Conservation (phyloP, 2,329 filamentous ascomycete species). For the Diaporthe ampelina region DNA sequence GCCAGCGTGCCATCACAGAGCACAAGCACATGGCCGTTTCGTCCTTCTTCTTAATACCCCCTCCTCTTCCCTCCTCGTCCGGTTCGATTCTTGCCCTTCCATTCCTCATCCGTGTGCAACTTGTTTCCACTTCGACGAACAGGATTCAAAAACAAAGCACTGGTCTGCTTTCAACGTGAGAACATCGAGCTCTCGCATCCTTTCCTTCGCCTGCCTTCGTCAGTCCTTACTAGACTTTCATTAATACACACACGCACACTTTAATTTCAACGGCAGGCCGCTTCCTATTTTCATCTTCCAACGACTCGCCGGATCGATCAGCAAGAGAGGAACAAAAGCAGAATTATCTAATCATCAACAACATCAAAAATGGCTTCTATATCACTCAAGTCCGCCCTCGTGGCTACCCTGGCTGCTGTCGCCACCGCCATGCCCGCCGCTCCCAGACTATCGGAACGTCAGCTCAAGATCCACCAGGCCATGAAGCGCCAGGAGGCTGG, state of each 20-base stretch:
- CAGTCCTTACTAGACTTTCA: conserved; percentile 44
- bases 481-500: conserved; percentile 66
- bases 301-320: conserved; percentile 43
- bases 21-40: conserved; percentile 36
- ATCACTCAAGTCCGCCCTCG: conserved; percentile 57
- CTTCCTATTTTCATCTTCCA: conserved; percentile 51
- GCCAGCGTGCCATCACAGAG: neutral
- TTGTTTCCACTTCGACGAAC: conserved; percentile 48
- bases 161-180: conserved; percentile 62
- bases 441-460: conserved; percentile 58
- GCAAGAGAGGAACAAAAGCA: conserved; percentile 43
- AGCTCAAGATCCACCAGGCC: conserved; percentile 61
- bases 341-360: conserved; percentile 45
- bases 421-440: conserved; percentile 62
- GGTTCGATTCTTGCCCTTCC: conserved; percentile 33
- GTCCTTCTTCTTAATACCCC: conserved; percentile 39
- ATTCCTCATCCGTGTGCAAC: conserved; percentile 43
- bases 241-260: conserved; percentile 46
- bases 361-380: conserved; percentile 57
- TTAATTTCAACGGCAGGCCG: conserved; percentile 56
- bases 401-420: conserved; percentile 61
- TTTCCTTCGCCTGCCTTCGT: conserved; percentile 44
- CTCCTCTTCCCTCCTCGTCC: conserved; percentile 35
- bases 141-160: conserved; percentile 57
- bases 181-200: conserved; percentile 53